Evolutionary conservation across 176 grass and related monocot species (phyloP), one percentile per base, ranked within the genome.

Genomic region (Cymbopogon citratus): DNA sequence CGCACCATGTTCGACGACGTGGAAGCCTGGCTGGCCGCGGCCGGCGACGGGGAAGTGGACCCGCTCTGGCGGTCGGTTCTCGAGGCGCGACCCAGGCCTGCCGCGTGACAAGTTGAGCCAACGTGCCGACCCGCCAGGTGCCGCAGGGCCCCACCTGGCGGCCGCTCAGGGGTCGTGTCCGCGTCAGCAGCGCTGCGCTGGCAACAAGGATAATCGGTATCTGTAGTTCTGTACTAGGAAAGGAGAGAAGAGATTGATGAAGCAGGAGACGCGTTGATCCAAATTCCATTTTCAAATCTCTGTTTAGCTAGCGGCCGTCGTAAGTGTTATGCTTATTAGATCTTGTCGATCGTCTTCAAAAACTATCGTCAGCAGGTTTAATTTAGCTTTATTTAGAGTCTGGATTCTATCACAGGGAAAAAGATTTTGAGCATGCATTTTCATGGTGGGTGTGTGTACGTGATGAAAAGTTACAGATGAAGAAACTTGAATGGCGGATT

Each of bases 61-160:
- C 82, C 78, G 48, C 57, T 94, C 62, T 97, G 92, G 94, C 73
- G 77, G 16, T 84, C 84, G 19, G 87, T 89, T 33, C 87, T 91
- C 2, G 68, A 63, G 48, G 79, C 67, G 5, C 6, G 74, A 5
- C 14, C 41, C 25, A 72, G 10, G 66, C 73, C 84, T 6, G 13
- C 74, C 80, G 84, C 84, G 13, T 86, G 84, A 90, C 28, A 61
- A 57, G 8, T 2, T 10, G 9, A 9, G 21, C 54, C 66, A 12
- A 73, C 73, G 66, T 56, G 63, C 24, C 45, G 43, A 5, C n/a
- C 51, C 23, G 38, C 13, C 69, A 43, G 16, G 68, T 10, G 26
- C 6, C 28, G 1, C 2, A 0, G 16, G 70, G 12, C 13, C 77
- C 82, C 77, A 81, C 63, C 49, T 63, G 69, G 40, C 70, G 29